Percentiles rank a stretch among this genome's conserved stretches.
These are phyloP conservation scores for Sporisorium scitamineum DNA, from an alignment of 1,284 basidiomycete genomes.

Conservation along the genomic window DNA sequence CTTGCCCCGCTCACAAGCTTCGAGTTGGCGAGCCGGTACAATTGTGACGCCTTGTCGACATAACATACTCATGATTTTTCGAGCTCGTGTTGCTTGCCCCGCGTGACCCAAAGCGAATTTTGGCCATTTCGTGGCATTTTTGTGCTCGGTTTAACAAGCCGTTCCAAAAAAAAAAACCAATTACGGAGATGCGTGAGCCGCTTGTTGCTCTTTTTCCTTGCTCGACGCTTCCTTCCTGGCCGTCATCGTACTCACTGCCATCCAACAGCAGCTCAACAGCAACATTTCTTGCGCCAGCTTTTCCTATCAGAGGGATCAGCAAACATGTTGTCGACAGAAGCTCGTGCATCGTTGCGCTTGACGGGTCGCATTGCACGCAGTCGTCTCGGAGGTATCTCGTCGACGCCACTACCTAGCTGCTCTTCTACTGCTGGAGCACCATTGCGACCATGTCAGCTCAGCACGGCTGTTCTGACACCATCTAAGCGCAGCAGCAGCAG, in stretches of 20 bases:
- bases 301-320: neutral
- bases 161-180: slow-evolving; percentile 6
- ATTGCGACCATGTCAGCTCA: slow-evolving; percentile 4
- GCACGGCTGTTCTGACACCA: slow-evolving; percentile 2
- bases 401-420: neutral
- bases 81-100: slow-evolving; percentile 1
- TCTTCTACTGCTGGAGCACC: neutral
- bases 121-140: neutral
- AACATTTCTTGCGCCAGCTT: too few relatives aligned
- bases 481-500: neutral
- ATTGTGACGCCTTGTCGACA: neutral
- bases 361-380: slow-evolving; percentile 7
- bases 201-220: neutral
- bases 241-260: neutral
- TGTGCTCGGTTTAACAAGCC: neutral
- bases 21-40: too few relatives aligned
- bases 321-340: slow-evolving; percentile 18
- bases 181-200: slow-evolving; percentile 23
- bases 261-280: neutral
- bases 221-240: neutral
- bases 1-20: too few relatives aligned
- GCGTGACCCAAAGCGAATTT: neutral
- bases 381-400: slow-evolving; percentile 4
- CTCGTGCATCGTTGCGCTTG: slow-evolving; percentile 15
- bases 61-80: neutral